phyloP scores from a whole-genome alignment of 2,329 filamentous ascomycete genomes.

The Ceratocystiopsis sp. region DNA sequence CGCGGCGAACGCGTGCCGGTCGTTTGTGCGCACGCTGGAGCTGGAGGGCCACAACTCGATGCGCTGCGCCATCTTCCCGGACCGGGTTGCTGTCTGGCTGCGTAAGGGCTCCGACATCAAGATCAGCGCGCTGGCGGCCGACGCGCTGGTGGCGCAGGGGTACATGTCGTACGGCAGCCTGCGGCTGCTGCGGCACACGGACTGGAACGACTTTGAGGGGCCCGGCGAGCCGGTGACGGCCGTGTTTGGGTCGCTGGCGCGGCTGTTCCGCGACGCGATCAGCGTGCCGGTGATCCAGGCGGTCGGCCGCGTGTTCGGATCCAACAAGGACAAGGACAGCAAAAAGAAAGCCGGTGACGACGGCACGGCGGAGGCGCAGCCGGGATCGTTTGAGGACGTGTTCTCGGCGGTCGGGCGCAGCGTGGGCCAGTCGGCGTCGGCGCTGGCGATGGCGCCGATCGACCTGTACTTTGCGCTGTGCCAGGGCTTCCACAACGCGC shows the following conservation, averaged over 20 bases:
- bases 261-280: conserved; percentile 39
- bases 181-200: conserved; percentile 45
- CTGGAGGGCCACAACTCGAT: conserved; percentile 35
- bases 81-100: conserved; percentile 48
- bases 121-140: conserved; percentile 46
- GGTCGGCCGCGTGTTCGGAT: neutral
- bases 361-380: conserved; percentile 12
- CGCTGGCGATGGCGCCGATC: conserved; percentile 39
- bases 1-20: conserved; percentile 48
- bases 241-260: conserved; percentile 41
- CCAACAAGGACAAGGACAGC: conserved; percentile 32
- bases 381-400: conserved; percentile 22
- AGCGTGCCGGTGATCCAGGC: conserved; percentile 37
- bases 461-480: conserved; percentile 43
- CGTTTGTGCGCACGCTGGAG: conserved; percentile 45
- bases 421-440: conserved; percentile 30
- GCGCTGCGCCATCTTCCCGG: conserved; percentile 47
- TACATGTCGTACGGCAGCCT: conserved; percentile 46
- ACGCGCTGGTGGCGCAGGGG: conserved; percentile 44
- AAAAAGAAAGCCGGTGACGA: conserved; percentile 25
- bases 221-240: conserved; percentile 58
- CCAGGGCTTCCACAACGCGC: conserved; percentile 55
- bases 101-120: conserved; percentile 42
- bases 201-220: conserved; percentile 65
- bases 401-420: conserved; percentile 34